These are phyloP conservation scores for Sphagnum fallax DNA, from an alignment of 228 moss, liverwort and hornwort species.

Conservation along the genomic window DNA sequence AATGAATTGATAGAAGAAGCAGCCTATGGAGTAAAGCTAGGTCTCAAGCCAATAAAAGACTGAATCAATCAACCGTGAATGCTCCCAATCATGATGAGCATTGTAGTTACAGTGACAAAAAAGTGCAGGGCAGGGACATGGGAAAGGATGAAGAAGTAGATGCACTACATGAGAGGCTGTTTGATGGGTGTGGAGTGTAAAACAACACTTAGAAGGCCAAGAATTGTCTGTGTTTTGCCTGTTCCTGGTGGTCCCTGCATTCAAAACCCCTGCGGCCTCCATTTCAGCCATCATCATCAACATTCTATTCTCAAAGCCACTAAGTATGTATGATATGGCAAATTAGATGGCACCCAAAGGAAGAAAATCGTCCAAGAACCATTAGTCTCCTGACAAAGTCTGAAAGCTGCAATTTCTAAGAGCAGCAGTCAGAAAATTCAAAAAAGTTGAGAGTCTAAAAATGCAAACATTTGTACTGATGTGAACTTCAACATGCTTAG, in stretches of 20 bases:
- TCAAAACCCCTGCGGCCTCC: background rate
- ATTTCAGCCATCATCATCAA: background rate
- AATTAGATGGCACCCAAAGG: too few relatives aligned
- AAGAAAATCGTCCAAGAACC: too few relatives aligned
- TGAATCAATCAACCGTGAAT: background rate
- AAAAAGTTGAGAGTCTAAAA: too few relatives aligned
- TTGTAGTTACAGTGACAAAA: too few relatives aligned
- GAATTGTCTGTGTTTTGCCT: constrained; percentile 98
- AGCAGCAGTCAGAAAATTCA: too few relatives aligned
- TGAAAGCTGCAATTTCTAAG: too few relatives aligned
- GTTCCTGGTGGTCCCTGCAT: constrained; percentile 98
- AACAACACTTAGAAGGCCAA: constrained; percentile 91
- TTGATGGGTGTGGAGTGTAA: constrained; percentile 89
- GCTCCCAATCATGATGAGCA: too few relatives aligned
- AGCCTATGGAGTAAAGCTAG: background rate
- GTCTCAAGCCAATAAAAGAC: background rate
- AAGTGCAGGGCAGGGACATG: background rate
- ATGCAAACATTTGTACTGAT: background rate
- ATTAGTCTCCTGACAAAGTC: too few relatives aligned
- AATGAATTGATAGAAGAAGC: too few relatives aligned
- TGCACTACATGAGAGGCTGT: constrained; percentile 74
- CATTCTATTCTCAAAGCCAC: background rate
- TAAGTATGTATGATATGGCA: too few relatives aligned
- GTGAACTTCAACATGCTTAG: too few relatives aligned
- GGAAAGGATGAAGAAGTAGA: constrained; percentile 26